Percentiles rank a stretch among this genome's conserved stretches.
Conservation (phyloP, 1,284 basidiomycete species). For the Macrocystidia cucumis region DNA sequence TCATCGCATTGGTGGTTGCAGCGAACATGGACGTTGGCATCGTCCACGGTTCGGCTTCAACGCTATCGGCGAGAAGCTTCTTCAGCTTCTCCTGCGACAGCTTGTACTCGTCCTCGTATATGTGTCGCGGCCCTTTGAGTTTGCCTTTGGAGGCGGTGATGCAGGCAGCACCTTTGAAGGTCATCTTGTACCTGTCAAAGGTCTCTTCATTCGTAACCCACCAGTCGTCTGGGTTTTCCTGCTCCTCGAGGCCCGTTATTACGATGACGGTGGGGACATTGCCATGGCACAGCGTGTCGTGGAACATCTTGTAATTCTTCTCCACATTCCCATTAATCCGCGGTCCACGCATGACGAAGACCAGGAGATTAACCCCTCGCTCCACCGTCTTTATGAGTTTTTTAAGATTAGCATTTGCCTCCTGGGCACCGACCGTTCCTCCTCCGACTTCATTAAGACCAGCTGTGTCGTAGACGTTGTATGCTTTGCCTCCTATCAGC, state of each 20-base stretch:
- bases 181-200: conserved; percentile 23
- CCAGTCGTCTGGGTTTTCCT: conserved; percentile 30
- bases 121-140: conserved; percentile 7
- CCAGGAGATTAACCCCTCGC: conserved; percentile 29
- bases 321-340: conserved; percentile 25
- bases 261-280: conserved; percentile 31
- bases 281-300: conserved; percentile 26
- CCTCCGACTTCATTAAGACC: conserved; percentile 31
- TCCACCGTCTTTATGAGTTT: conserved; percentile 22
- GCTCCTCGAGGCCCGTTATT: conserved; percentile 32
- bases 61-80: no score
- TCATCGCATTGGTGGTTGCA: no score
- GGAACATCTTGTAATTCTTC: conserved; percentile 31
- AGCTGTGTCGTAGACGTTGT: conserved; percentile 27
- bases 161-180: conserved; percentile 25
- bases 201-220: conserved; percentile 24
- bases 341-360: conserved; percentile 31
- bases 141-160: conserved; percentile 25
- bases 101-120: conserved; percentile 16
- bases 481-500: conserved; percentile 9
- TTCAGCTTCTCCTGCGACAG: conserved; percentile 14
- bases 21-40: no score
- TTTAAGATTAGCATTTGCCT: conserved; percentile 25
- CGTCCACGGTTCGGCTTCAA: no score
- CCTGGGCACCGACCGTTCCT: conserved; percentile 16